These are phyloP conservation scores for Durusdinium trenchii DNA, from an alignment of 73 alveolate species.

Conservation along the genomic window DNA sequence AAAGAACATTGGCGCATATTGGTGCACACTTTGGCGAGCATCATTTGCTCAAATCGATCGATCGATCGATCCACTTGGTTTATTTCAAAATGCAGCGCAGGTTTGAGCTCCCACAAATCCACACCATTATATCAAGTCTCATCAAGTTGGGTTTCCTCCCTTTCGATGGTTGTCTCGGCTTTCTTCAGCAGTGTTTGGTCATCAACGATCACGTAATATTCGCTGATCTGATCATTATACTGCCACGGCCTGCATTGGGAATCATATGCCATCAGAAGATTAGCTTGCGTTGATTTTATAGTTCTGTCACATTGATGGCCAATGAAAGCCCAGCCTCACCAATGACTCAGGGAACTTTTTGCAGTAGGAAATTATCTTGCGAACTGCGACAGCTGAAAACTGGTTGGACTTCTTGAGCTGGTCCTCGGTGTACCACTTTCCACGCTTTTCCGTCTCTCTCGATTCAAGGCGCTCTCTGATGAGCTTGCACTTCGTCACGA, in stretches of 20 bases:
- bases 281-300: no score
- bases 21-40: no score
- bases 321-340: not conserved
- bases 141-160: not conserved
- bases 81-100: no score
- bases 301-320: not conserved
- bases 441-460: not conserved
- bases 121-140: not conserved
- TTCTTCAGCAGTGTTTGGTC: not conserved
- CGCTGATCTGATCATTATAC: not conserved
- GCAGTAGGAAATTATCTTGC: not conserved
- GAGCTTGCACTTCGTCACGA: not conserved
- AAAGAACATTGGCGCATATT: not conserved
- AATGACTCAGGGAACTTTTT: conserved; percentile 10
- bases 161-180: not conserved
- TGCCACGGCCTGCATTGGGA: not conserved
- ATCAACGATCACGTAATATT: not conserved
- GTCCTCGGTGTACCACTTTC: not conserved
- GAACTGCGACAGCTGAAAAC: not conserved
- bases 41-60: no score
- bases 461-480: not conserved
- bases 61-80: no score
- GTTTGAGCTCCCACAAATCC: no score
- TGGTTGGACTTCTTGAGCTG: not conserved
- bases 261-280: not conserved